Evolutionary conservation across 2,329 filamentous ascomycete genomes (phyloP), one percentile per base, ranked within the genome.

Genomic region (Sarocladiaceae sp.): DNA sequence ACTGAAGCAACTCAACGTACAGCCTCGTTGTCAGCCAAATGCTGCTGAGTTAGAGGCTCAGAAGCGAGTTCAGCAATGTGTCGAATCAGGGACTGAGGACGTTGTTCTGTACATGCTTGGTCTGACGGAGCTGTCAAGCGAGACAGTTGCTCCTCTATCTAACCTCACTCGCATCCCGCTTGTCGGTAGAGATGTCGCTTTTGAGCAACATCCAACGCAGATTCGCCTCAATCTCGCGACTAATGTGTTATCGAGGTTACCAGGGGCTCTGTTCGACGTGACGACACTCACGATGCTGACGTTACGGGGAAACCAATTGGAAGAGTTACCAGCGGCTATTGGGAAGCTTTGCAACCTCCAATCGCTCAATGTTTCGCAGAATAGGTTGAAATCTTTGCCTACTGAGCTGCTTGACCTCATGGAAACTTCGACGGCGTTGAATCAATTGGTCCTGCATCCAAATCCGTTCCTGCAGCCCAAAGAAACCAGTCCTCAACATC

Each of bases 281-380:
- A 65, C 78, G 18, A 66, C 78, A 52, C 65, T 88, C 23, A 81
- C 76, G 0, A 74, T 81, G 13, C 70, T 88, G 11, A 85, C 76
- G 52, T 67, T 88, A 13, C 77, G 84, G 27, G 75, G 72, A 48
- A 87, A 87, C 53, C 59, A 69, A 19, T 68, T 88, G 12, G 64
- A 63, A 0, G 74, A 83, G 53, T 62, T 88, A 2, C 79, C 84
- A 1, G 66, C 78, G 0, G 67, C 70, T 3, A 78, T 88, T 40
- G 67, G 66, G 18, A 73, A 74, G 24, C 67, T 88, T 6, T 58
- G 57, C 4, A 80, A 78, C 47, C 68, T 88, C 3, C 64, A 67
- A 42, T 72, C 78, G 42, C 71, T 88, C 31, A 87, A 86, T 51
- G 53, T 88, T 7, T 76, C 80, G 1, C 74, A 82, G 44, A 88